Evolutionary conservation across 176 grass and related monocot genomes (phyloP), one percentile per base, ranked within the genome.

Genomic region (Leersia perrieri): DNA sequence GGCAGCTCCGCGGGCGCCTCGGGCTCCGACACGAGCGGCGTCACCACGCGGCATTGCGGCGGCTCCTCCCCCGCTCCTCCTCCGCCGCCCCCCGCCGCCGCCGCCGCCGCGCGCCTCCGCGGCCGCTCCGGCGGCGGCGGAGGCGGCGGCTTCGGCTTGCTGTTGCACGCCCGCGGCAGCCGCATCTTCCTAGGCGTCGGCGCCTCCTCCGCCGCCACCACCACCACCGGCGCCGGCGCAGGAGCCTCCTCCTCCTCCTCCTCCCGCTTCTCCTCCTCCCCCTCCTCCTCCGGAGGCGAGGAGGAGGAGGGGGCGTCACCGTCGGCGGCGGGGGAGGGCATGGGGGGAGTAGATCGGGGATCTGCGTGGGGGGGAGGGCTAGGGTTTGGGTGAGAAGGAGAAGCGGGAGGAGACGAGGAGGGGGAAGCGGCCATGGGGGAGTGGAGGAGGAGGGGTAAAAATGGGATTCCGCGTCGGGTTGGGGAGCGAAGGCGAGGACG

Each of bases 101-200:
- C 27, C 86, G 64, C 77, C n/a, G 87, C 82, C 2, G 82, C 87
- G 36, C 82, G 87, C 28, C 96, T 90, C 67, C 92, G 88, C 30
- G 84, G 90, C 16, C 74, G 90, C 51, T 78, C 83, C 10, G 74
- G 53, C 23, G 90, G 92, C 35, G 80, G 85, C 32, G 83, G 77
- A 2, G 83, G 79, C 14, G 74, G 79, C 4, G 77, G 63, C 41
- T 66, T 77, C 18, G 86, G 76, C 75, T 83, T 87, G 68, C 26
- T 90, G 38, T 88, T 98, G 84, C 96, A 98, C n/a, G 96, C 92
- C 30, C 96, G 92, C 3, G 96, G 92, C 27, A 98, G 83, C 23
- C 96, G 81, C 53, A 77, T 76, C 65, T 92, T 93, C 30, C 89
- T 68, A 34, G 83, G 89, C 8, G 86, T 23, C 45, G 65, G 88